phyloP scores from a whole-genome alignment of 176 grass and related monocot genomes.

The Stipa capillata region DNA sequence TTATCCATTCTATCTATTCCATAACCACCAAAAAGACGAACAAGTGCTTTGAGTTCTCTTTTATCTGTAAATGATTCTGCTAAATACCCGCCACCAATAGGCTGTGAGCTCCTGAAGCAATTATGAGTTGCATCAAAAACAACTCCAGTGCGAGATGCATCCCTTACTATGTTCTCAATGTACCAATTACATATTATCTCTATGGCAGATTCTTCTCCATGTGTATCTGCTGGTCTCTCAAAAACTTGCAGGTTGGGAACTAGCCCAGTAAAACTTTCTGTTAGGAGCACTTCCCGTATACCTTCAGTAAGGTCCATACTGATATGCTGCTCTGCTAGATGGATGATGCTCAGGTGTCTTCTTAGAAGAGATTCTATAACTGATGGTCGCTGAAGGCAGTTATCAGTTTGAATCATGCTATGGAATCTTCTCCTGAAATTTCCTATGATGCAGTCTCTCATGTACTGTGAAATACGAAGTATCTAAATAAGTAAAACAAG shows the following conservation, averaged over 20 bases:
- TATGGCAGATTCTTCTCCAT: constrained; percentile 71
- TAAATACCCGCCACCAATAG: constrained; percentile 59
- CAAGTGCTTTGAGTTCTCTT: constrained; percentile 81
- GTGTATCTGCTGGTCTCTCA: constrained; percentile 60
- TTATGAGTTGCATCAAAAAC: constrained; percentile 50
- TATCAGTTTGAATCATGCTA: constrained; percentile 75
- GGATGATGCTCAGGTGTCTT: constrained; percentile 93
- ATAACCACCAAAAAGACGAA: constrained; percentile 89
- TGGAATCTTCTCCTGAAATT: constrained; percentile 94
- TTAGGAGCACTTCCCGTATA: constrained; percentile 75
- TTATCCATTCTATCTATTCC: constrained; percentile 82
- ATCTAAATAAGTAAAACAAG: constrained; percentile 5
- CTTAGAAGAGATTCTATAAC: constrained; percentile 76
- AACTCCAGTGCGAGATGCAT: constrained; percentile 61
- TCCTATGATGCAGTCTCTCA: constrained; percentile 83
- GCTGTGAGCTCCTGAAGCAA: constrained; percentile 75
- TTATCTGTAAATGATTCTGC: constrained; percentile 85
- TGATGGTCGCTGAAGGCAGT: constrained; percentile 82
- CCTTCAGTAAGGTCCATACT: constrained; percentile 99
- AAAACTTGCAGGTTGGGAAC: constrained; percentile 75
- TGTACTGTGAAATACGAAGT: constrained; percentile 49
- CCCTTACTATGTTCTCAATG: constrained; percentile 81
- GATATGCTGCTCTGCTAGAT: constrained; percentile 93
- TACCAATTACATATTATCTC: constrained; percentile 87
- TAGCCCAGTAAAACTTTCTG: constrained; percentile 74